These are phyloP conservation scores for Eucalyptus paniculata DNA, from an alignment of 345 rosid genomes.

Conservation along the genomic window DNA sequence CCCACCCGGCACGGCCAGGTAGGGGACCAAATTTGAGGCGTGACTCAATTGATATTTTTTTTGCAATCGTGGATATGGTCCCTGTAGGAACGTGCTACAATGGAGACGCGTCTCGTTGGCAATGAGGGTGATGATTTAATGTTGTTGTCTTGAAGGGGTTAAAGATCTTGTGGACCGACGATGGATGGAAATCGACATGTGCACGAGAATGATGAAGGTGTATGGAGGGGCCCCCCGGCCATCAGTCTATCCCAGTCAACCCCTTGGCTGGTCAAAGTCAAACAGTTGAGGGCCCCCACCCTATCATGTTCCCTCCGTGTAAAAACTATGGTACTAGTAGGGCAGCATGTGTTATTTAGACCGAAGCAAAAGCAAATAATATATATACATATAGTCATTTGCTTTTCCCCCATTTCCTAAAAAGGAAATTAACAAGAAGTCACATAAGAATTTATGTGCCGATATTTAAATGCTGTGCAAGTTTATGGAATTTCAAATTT, in stretches of 20 bases:
- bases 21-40: not conserved
- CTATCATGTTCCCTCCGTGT: not conserved
- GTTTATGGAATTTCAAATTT: not conserved
- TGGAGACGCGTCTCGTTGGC: not conserved
- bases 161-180: not conserved
- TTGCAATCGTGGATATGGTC: not conserved
- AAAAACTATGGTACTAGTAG: not conserved
- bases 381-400: not conserved
- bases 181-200: not conserved
- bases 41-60: not conserved
- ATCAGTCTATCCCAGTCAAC: not conserved
- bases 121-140: not conserved
- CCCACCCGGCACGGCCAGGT: not conserved
- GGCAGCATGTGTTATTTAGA: not conserved
- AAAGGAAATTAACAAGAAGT: not conserved
- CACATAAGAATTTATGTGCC: not conserved
- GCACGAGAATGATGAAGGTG: not conserved
- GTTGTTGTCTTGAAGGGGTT: not conserved
- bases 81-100: not conserved
- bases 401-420: not conserved
- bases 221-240: not conserved
- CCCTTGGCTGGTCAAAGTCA: not conserved
- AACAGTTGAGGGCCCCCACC: not conserved
- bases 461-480: not conserved
- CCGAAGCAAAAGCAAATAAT: not conserved